A percentile compares a stretch with the other conserved stretches of the same genome.
These are phyloP conservation scores for Cyberlindnera sargentensis DNA, from an alignment of 805 yeast genomes.

Conservation along the genomic window DNA sequence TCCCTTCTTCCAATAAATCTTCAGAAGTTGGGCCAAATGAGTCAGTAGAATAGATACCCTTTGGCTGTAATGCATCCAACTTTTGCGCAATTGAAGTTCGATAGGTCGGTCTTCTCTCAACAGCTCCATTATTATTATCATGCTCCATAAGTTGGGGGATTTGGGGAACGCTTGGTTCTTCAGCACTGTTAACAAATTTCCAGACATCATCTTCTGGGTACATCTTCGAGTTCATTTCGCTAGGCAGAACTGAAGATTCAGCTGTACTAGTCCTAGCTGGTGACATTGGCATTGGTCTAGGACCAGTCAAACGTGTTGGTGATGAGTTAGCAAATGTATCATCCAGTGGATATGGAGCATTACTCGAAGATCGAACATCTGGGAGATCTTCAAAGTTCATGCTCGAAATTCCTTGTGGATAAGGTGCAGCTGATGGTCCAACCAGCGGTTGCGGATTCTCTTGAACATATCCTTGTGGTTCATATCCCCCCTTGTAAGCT, in stretches of 20 bases:
- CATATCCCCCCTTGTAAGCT: constrained; percentile 17
- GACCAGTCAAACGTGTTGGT: constrained; percentile 16
- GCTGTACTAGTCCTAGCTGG: constrained; percentile 1
- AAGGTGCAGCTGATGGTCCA: constrained; percentile 13
- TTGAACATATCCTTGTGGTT: constrained; percentile 1
- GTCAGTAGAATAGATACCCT: constrained; percentile 7
- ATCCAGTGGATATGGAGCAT: constrained; percentile 18
- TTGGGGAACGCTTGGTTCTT: constrained; percentile 11
- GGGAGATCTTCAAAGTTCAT: constrained; percentile 4
- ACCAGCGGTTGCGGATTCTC: too few species aligned
- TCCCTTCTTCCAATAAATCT: constrained; percentile 1
- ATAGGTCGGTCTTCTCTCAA: constrained; percentile 19
- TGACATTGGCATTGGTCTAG: constrained; percentile 23
- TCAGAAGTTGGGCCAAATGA: constrained; percentile 12
- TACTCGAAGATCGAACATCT: constrained; percentile 1
- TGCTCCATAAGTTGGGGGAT: neutral
- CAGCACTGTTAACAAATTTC: constrained; percentile 2
- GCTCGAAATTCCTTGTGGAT: constrained; percentile 12
- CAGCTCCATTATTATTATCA: neutral
- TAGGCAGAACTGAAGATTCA: constrained; percentile 3
- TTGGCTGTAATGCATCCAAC: constrained; percentile 19
- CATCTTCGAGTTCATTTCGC: constrained; percentile 1
- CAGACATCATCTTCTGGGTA: constrained; percentile 2
- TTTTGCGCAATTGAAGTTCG: constrained; percentile 22
- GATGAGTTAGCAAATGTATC: neutral